Conservation (phyloP, 2,329 filamentous ascomycete species). For the Waltergamsia citrina region DNA sequence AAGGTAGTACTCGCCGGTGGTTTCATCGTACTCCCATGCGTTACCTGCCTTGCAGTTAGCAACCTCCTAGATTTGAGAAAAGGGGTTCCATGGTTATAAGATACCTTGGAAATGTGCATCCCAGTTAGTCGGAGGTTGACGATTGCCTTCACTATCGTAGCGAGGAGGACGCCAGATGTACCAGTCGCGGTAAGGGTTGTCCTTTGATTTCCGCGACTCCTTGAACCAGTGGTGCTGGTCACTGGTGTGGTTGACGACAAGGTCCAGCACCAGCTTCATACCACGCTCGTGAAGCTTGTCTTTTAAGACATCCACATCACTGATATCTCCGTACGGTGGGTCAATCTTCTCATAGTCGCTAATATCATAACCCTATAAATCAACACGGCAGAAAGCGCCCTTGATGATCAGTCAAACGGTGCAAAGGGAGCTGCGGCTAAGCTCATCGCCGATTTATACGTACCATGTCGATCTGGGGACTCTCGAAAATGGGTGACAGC, state of each 20-base stretch:
- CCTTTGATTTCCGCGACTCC: conserved; percentile 41
- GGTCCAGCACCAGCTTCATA: conserved; percentile 63
- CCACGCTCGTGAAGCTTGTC: conserved; percentile 48
- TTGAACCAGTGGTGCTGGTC: conserved; percentile 49
- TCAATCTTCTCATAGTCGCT: conserved; percentile 60
- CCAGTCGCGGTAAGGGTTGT: conserved; percentile 47
- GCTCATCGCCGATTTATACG: conserved; percentile 5
- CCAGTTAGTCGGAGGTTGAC: conserved; percentile 54
- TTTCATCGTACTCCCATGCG: conserved; percentile 39
- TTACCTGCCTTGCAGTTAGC: conserved; percentile 19
- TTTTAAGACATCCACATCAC: conserved; percentile 56
- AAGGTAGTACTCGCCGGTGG: conserved; percentile 47
- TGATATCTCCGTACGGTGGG: conserved; percentile 55
- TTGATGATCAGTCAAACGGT: conserved; percentile 1
- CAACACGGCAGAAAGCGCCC: background rate
- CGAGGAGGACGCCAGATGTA: conserved; percentile 57
- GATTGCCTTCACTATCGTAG: conserved; percentile 44
- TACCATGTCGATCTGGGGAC: conserved; percentile 56
- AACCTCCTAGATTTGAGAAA: no score
- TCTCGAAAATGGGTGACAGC: conserved; percentile 37
- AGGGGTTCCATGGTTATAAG: no score
- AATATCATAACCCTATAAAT: conserved; percentile 53
- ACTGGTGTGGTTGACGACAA: conserved; percentile 65
- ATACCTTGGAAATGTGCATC: conserved; percentile 26
- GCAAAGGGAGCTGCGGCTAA: no score